Evolutionary conservation across 2,329 filamentous ascomycete genomes (phyloP), one percentile per base, ranked within the genome.

Genomic region (Neofusicoccum sp.): DNA sequence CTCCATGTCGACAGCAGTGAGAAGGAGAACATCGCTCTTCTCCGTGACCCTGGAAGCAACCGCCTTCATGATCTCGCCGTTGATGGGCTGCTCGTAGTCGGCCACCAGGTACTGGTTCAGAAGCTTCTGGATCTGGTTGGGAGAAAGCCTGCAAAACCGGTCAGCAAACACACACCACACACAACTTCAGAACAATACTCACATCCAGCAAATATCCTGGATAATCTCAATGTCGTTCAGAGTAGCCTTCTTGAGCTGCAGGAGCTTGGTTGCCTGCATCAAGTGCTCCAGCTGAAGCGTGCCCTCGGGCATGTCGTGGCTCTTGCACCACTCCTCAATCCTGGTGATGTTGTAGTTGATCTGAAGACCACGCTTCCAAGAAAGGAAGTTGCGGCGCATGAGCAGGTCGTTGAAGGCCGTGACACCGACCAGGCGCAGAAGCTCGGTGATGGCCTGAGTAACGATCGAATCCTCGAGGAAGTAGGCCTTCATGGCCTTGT

Each of bases 341-440:
- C 95, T 87, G 26, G 95, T 99, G 75, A 99, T 99, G 80, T 99
- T 99, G 83, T 99, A 99, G 80, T 99, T 99, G 80, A 99, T 99
- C 77, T 99, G 95, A 59, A 99, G 85, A 69, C 95, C 95, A 76
- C 95, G 91, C 83, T 99, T 99, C 95, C 95, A 99, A 0, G 93
- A 97, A 61, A 99, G 85, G 85, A 99, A 99, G 78, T 98, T 98
- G 69, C 95, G 86, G 70, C 95, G 87, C 93, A 99, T 97, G 67
- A 99, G 84, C 64, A 99, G 81, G 74, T 99, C 95, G 75, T 99
- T 99, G 81, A 99, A 99, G 3, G 95, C 95, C 1, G 95, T 99
- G 38, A 99, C 95, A 65, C 95, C 95, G 61, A 99, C 95, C 48
- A 99, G 83, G 63, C 89, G 87, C 63, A 99, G 84, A 61, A 99